Base-by-base conservation (phyloP, 2,329 filamentous ascomycete genomes). In the Blumeria graminis region DNA sequence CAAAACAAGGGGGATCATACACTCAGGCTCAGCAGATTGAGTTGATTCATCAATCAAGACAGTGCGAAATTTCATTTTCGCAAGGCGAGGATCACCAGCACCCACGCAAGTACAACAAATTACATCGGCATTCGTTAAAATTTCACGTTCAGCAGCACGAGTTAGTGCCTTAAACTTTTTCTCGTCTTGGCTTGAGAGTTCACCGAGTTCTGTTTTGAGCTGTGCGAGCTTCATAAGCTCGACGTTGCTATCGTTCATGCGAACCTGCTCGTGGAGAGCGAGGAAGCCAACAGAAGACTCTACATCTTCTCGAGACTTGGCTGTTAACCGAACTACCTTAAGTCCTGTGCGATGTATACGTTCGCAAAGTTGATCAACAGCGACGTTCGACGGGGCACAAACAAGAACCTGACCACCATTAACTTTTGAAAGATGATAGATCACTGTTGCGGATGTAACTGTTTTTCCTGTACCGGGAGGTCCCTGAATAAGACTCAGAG, bases 41-140 rank as follows among this genome's bases (percentile, higher is more conserved):
- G 92, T 98, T 46, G 90, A 96, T 70, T 98, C 92, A 66, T 98
- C 92, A 62, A 98, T 96, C 43, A 98, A 75, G 18, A 98, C 92
- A 61, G 94, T 98, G 60, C 92, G 82, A 73, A 98, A 98, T 70
- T 95, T 95, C 77, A 95, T 87, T 72, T 96, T 96, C 54, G 89
- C 80, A 56, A 98, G 78, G 62, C 92, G 85, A 58, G 92, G 92
- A 67, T 98, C 92, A 58, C 92, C 92, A 39, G 92, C 92, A 69
- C 92, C 92, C 64, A 98, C 92, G 63, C 92, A 98, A 59, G 92
- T 98, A 70, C 92, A 98, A 74, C 92, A 98, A 60, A 98, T 94
- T 55, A 98, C 92, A 69, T 98, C 92, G 13, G 92, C 92, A 62
- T 94, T 95, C 65, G 77, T 86, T 55, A 98, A 75, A 59, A 98